phyloP scores from a whole-genome alignment of 495 filamentous ascomycete species.

The Achaetomiella virescens region DNA sequence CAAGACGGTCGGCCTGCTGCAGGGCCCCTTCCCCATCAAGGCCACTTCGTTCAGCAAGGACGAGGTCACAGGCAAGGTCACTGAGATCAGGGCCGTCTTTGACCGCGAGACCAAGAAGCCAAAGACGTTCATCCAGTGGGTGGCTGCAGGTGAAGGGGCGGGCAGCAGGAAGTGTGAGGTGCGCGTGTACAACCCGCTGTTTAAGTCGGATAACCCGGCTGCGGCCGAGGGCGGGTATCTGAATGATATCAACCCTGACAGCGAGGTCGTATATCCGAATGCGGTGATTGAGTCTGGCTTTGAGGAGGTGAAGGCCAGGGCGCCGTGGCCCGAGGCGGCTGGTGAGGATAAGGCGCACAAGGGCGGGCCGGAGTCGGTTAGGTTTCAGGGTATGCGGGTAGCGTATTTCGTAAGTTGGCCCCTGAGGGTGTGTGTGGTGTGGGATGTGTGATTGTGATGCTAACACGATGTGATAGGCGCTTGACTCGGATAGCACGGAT shows the following conservation, averaged over 20 bases:
- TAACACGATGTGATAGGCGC: conserved; percentile 28
- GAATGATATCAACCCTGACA: conserved; percentile 78
- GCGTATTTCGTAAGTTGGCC: conserved; percentile 63
- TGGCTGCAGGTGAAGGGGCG: conserved; percentile 51
- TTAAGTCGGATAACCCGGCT: conserved; percentile 77
- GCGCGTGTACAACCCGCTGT: conserved; percentile 74
- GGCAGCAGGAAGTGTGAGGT: conserved; percentile 70
- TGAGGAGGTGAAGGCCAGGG: conserved; percentile 63
- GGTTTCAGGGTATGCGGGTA: conserved; percentile 90
- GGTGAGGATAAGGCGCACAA: conserved; percentile 54
- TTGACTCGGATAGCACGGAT: conserved; percentile 74
- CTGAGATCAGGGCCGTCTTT: conserved; percentile 59
- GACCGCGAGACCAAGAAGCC: conserved; percentile 71
- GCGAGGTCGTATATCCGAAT: conserved; percentile 67
- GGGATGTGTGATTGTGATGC: conserved; percentile 16
- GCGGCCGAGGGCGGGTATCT: conserved; percentile 68
- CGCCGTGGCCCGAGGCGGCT: conserved; percentile 77
- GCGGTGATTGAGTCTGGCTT: conserved; percentile 84
- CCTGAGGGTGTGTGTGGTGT: neutral
- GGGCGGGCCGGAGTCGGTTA: conserved; percentile 61
- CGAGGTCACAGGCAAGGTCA: conserved; percentile 59
- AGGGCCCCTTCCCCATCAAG: conserved; percentile 76
- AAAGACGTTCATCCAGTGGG: conserved; percentile 92
- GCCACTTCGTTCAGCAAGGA: conserved; percentile 73
- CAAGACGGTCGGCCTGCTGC: conserved; percentile 81